These are phyloP conservation scores for Trypanosoma lewisi DNA, from an alignment of 208 protist genomes.

Conservation along the genomic window DNA sequence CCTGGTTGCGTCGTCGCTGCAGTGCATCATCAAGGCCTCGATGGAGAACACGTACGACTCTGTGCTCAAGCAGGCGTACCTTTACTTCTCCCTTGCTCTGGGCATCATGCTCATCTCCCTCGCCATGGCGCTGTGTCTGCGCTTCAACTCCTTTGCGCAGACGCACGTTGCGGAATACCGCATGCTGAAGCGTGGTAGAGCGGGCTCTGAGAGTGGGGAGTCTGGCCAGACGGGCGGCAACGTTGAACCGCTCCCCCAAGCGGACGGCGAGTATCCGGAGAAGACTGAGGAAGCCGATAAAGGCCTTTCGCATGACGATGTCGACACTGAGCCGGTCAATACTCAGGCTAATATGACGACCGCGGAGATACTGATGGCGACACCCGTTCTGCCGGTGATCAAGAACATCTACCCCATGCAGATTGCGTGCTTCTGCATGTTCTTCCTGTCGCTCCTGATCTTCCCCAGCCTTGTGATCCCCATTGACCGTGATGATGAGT, in stretches of 20 bases:
- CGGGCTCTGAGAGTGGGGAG: neutral
- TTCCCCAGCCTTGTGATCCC: slow-evolving; percentile 73
- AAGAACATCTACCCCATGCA: slow-evolving; percentile 65
- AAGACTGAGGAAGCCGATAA: neutral
- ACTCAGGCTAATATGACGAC: slow-evolving; percentile 61
- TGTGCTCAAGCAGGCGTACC: slow-evolving; percentile 45
- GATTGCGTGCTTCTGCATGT: slow-evolving; percentile 64
- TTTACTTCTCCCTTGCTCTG: slow-evolving; percentile 80
- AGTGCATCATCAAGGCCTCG: slow-evolving; percentile 84
- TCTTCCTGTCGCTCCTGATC: slow-evolving; percentile 76
- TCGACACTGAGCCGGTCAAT: slow-evolving; percentile 16
- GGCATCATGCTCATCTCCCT: slow-evolving; percentile 58
- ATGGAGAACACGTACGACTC: slow-evolving; percentile 49
- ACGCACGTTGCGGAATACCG: slow-evolving; percentile 71
- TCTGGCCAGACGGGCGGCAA: neutral
- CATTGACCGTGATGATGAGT: slow-evolving; percentile 59
- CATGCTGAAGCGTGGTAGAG: slow-evolving; percentile 21
- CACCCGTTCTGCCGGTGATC: slow-evolving; percentile 44
- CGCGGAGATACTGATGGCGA: slow-evolving; percentile 50
- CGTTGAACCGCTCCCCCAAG: neutral
- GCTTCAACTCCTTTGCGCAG: slow-evolving; percentile 65
- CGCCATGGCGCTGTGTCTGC: slow-evolving; percentile 49
- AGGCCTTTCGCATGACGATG: neutral
- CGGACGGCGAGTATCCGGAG: slow-evolving; percentile 4
- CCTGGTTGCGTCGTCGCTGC: slow-evolving; percentile 59